Evolutionary conservation across 306 rosid species (phyloP), one percentile per base, ranked within the genome.

Genomic region (Trifolium pratense): DNA sequence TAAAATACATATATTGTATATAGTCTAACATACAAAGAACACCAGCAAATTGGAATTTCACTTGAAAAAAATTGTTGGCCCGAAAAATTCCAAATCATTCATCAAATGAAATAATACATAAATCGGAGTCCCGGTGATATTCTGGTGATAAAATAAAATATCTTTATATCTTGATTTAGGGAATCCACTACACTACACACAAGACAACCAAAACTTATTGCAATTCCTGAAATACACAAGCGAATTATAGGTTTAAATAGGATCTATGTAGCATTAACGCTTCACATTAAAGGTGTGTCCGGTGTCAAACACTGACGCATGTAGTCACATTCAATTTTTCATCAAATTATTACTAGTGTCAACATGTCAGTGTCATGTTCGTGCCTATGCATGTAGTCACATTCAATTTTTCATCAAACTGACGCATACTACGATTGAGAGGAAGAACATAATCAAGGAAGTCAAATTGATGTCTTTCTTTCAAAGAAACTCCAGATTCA

Each of bases 401-500:
- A n/a, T n/a, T n/a, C n/a, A n/a, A n/a, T n/a, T n/a, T n/a, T n/a
- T n/a, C n/a, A n/a, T n/a, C n/a, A n/a, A n/a, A n/a, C n/a, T n/a
- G 56, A 49, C 10, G 2, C 43, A 51, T 65, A 18, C 56, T 21
- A 37, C 25, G 25, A 68, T n/a, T 34, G 70, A 58, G 56, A n/a
- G 75, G 76, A 31, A 55, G 37, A 49, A 36, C 52, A 68, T 45
- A 45, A 68, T 25, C 21, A 29, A 18, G 2, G 6, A 52, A 53
- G 34, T 25, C 29, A 26, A 75, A 58, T 32, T 49, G 29, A 60
- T 12, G 56, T 29, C 66, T 32, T 48, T 51, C 57, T 36, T 37
- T 78, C 3, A 52, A 64, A 53, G 49, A 29, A 70, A 56, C 48
- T 78, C 13, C 72, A 71, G 55, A 71, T 71, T 62, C 21, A 20